Conservation (phyloP, 129 eudicot species). For the Flaveria robusta region DNA sequence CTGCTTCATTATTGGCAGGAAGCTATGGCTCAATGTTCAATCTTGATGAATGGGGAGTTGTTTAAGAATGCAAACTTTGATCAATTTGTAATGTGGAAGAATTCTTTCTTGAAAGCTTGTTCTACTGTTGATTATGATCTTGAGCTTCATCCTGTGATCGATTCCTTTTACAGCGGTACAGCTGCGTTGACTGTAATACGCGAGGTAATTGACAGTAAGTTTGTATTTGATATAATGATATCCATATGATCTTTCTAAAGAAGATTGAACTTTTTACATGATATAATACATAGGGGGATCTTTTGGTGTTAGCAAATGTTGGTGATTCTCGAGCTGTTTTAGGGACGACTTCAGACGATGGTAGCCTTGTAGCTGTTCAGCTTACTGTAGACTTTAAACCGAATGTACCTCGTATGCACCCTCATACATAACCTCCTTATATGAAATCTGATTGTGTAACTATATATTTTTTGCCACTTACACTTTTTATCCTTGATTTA, state of each 20-base stretch:
- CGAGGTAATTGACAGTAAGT: slow-evolving; percentile 47
- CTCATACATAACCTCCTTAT: neutral
- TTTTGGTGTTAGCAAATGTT: slow-evolving; percentile 72
- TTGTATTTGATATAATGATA: neutral
- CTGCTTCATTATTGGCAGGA: slow-evolving; percentile 83
- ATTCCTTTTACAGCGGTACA: slow-evolving; percentile 80
- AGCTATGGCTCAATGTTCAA: slow-evolving; percentile 41
- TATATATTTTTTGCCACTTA: neutral
- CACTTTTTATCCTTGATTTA: slow-evolving; percentile 28
- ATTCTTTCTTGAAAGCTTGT: slow-evolving; percentile 69
- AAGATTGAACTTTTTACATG: neutral
- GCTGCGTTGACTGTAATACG: slow-evolving; percentile 71
- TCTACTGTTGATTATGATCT: slow-evolving; percentile 77
- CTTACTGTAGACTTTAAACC: slow-evolving; percentile 87
- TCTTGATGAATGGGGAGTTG: slow-evolving; percentile 18
- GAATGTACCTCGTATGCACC: slow-evolving; percentile 66
- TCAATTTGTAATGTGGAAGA: slow-evolving; percentile 69
- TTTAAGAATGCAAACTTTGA: slow-evolving; percentile 26
- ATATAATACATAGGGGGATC: slow-evolving; percentile 62
- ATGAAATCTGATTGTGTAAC: neutral
- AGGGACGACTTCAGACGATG: slow-evolving; percentile 65
- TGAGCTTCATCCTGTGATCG: slow-evolving; percentile 59
- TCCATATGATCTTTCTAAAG: neutral
- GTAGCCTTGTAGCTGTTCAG: slow-evolving; percentile 65
- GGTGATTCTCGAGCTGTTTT: slow-evolving; percentile 95